phyloP scores from a whole-genome alignment of 1,139 yeast genomes.

The Geotrichum bryndzae region DNA sequence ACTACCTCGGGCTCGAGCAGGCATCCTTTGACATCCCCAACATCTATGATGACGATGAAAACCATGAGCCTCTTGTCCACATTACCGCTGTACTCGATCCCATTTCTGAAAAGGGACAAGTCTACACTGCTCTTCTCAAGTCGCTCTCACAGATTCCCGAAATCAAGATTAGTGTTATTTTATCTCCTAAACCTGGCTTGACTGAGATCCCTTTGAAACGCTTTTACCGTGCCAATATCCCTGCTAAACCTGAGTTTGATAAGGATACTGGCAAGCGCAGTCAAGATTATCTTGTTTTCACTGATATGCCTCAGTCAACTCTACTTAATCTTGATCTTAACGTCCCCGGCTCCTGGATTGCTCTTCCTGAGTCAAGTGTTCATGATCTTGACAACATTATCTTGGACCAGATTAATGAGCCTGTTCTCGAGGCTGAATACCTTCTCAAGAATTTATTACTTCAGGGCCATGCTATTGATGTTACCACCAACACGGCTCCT shows the following conservation, averaged over 20 bases:
- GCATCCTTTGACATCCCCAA: conserved; percentile 22
- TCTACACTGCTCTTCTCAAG: conserved; percentile 47
- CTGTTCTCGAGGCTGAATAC: conserved; percentile 40
- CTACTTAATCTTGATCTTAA: conserved; percentile 55
- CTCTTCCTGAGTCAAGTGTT: conserved; percentile 21
- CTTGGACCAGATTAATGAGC: conserved; percentile 30
- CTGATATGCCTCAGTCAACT: conserved; percentile 44
- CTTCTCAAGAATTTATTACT: conserved; percentile 49
- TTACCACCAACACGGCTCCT: conserved; percentile 39
- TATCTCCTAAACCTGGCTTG: conserved; percentile 51
- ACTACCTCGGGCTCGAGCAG: conserved; percentile 20
- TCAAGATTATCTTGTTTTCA: conserved; percentile 26
- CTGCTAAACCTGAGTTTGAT: conserved; percentile 41
- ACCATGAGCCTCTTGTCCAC: conserved; percentile 34
- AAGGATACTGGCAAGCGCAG: conserved; percentile 20
- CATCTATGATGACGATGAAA: conserved; percentile 19
- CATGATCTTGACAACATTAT: conserved; percentile 15
- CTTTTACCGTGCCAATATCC: conserved; percentile 49
- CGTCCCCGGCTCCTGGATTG: conserved; percentile 62
- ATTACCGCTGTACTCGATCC: conserved; percentile 67
- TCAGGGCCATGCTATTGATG: conserved; percentile 65
- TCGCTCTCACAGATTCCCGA: conserved; percentile 39
- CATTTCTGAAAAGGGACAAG: conserved; percentile 60
- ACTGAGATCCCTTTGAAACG: conserved; percentile 49
- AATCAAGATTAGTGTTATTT: conserved; percentile 44